These are phyloP conservation scores for Bremia lactucae DNA, from an alignment of 352 stramenopile species.

Conservation along the genomic window DNA sequence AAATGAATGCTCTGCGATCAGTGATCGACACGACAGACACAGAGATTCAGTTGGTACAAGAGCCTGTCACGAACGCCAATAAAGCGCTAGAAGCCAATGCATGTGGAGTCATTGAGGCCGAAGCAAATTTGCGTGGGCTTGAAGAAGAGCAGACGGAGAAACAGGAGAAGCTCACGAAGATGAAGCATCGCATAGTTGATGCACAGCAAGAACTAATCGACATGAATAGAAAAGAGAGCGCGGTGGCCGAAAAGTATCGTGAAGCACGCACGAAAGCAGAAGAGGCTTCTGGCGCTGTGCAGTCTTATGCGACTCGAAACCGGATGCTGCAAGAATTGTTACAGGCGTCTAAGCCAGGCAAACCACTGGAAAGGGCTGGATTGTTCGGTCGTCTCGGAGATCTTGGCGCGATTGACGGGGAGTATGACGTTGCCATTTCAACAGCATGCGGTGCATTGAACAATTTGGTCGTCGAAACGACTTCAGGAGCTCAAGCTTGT, in stretches of 20 bases:
- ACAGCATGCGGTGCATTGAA: slow-evolving; percentile 94
- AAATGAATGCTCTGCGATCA: slow-evolving; percentile 63
- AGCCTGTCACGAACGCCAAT: slow-evolving; percentile 58
- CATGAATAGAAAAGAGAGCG: slow-evolving; percentile 34
- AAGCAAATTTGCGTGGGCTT: slow-evolving; percentile 47
- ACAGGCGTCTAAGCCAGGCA: slow-evolving; percentile 82
- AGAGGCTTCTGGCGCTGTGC: slow-evolving; percentile 49
- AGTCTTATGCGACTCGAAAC: slow-evolving; percentile 60
- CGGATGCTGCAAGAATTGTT: slow-evolving; percentile 86
- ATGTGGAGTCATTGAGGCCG: slow-evolving; percentile 40
- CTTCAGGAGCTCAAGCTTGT: slow-evolving; percentile 89
- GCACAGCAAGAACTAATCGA: slow-evolving; percentile 75
- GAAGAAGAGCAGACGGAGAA: slow-evolving; percentile 55
- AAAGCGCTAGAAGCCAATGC: slow-evolving; percentile 70
- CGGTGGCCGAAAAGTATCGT: slow-evolving; percentile 48
- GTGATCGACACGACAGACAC: slow-evolving; percentile 75
- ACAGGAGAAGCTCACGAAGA: slow-evolving; percentile 39
- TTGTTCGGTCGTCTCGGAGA: slow-evolving; percentile 95
- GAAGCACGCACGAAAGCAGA: slow-evolving; percentile 69
- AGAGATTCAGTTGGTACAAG: slow-evolving; percentile 67
- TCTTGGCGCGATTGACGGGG: slow-evolving; percentile 90
- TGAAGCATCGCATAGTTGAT: slow-evolving; percentile 64
- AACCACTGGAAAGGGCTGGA: slow-evolving; percentile 86
- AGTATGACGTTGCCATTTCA: slow-evolving; percentile 97
- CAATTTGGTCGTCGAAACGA: slow-evolving; percentile 96